phyloP scores from a whole-genome alignment of 2,329 filamentous ascomycete species.

The Corynespora cassiicola region DNA sequence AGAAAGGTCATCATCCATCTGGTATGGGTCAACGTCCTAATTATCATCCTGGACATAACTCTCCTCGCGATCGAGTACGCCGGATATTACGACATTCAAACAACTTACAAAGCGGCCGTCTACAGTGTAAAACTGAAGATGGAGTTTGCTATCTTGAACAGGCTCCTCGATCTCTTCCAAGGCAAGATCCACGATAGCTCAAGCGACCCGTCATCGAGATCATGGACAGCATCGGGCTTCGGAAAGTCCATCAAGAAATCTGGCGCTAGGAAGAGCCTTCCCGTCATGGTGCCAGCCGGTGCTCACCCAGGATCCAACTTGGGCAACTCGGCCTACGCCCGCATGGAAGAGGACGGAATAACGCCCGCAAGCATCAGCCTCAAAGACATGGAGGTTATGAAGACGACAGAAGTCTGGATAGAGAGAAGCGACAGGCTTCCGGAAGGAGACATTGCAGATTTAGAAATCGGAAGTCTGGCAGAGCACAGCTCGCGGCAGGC shows the following conservation, averaged over 20 bases:
- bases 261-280: no score
- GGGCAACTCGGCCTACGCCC: constrained; percentile 17
- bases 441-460: background rate
- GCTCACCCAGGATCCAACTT: constrained; percentile 5
- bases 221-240: background rate
- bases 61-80: constrained; percentile 47
- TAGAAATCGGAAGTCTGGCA: background rate
- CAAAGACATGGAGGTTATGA: constrained; percentile 16
- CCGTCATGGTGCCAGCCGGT: no score
- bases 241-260: constrained; percentile 1
- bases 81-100: constrained; percentile 46
- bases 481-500: background rate
- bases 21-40: constrained; percentile 46
- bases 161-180: constrained; percentile 20
- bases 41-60: constrained; percentile 46
- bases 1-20: constrained; percentile 22
- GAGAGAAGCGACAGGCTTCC: constrained; percentile 6
- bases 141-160: constrained; percentile 59
- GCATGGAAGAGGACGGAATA: constrained; percentile 14
- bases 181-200: constrained; percentile 14
- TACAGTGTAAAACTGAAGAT: constrained; percentile 57
- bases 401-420: constrained; percentile 17
- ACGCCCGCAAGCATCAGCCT: background rate
- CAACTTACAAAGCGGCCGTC: constrained; percentile 45
- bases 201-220: constrained; percentile 7